phyloP scores from a whole-genome alignment of 257 asterid species.

The Solanum paucissectum region DNA sequence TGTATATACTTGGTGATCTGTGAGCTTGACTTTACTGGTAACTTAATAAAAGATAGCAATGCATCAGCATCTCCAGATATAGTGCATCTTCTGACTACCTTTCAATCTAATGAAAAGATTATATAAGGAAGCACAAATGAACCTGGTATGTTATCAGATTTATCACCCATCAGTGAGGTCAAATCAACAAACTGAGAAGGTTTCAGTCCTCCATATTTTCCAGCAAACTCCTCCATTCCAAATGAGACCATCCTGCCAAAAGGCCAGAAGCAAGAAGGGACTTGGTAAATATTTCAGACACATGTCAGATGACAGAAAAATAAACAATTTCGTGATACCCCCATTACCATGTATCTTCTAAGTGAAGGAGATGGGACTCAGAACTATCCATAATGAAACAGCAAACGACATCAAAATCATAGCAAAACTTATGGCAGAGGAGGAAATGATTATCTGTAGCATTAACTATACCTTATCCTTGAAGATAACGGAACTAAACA shows the following conservation, averaged over 20 bases:
- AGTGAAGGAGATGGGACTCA: not conserved
- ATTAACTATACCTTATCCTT: not conserved
- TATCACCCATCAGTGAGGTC: constrained; percentile 85
- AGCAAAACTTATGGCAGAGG: not conserved
- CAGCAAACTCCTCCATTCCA: constrained; percentile 89
- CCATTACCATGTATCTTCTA: not conserved
- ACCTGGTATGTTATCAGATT: constrained; percentile 96
- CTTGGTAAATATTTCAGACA: not conserved
- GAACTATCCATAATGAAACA: not conserved
- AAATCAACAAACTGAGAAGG: constrained; percentile 97
- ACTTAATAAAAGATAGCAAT: not conserved
- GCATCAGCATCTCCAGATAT: not conserved
- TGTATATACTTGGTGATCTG: not conserved
- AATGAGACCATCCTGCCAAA: constrained; percentile 81
- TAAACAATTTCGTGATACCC: not conserved
- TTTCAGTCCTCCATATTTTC: constrained; percentile 59
- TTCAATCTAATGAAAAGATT: not conserved
- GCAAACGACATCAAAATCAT: not conserved
- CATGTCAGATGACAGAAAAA: not conserved
- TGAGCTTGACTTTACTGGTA: not conserved
- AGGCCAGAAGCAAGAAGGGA: not conserved
- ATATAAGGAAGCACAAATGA: not conserved
- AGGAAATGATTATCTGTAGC: not conserved
- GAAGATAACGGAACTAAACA: not conserved
- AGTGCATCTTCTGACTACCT: not conserved